Evolutionary conservation across 192 early-diverging fungal genomes (phyloP).

Genomic region (Linnemannia schmuckeri): DNA sequence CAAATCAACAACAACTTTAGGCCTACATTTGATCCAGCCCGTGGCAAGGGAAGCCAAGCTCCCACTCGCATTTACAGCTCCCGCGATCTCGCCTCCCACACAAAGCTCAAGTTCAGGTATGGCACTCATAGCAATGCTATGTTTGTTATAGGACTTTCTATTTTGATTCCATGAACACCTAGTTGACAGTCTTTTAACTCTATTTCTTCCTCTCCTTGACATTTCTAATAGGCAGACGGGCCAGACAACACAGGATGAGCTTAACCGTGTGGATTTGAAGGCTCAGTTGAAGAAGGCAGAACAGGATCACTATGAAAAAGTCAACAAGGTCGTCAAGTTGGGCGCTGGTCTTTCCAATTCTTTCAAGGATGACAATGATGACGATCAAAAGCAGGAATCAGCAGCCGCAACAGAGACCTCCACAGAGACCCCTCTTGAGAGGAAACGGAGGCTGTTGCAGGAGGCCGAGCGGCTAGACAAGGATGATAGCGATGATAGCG

Average conservation of each 20-base stretch:
- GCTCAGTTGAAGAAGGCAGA: constrained; percentile 77
- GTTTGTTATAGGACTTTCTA: background rate
- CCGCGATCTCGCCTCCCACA: constrained; percentile 81
- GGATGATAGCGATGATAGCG: constrained; percentile 71
- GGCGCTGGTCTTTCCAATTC: constrained; percentile 37
- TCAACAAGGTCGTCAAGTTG: constrained; percentile 47
- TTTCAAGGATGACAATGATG: constrained; percentile 52
- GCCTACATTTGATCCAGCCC: constrained; percentile 84
- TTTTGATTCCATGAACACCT: background rate
- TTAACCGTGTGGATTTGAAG: constrained; percentile 73
- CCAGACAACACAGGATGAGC: constrained; percentile 70
- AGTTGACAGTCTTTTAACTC: background rate
- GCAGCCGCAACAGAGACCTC: background rate
- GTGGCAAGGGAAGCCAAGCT: constrained; percentile 72
- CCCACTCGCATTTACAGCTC: constrained; percentile 75
- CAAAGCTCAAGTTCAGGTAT: constrained; percentile 81
- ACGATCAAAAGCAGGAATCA: constrained; percentile 30
- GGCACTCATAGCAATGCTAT: background rate
- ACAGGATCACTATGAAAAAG: constrained; percentile 70
- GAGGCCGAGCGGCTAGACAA: constrained; percentile 67
- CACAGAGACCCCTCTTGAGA: constrained; percentile 28
- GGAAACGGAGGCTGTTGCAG: constrained; percentile 56
- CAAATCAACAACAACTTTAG: constrained; percentile 32
- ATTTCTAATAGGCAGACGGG: constrained; percentile 67
- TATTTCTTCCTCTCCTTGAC: background rate